Percentiles rank a stretch among this genome's conserved stretches.
phyloP scores from a whole-genome alignment of 116 monocot species.

The Dioscorea cayenensis region DNA sequence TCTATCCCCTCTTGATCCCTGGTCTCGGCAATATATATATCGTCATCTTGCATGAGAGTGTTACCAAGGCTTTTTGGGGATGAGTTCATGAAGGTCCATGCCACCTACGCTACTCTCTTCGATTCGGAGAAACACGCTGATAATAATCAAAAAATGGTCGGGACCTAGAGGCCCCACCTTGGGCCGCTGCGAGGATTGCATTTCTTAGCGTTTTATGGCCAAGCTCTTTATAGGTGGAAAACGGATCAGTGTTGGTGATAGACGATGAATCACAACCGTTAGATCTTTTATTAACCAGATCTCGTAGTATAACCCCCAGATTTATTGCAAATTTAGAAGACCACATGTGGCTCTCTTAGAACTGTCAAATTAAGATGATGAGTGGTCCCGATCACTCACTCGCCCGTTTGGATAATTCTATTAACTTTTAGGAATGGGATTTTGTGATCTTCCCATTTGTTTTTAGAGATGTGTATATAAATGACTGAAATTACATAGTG shows the following conservation, averaged over 20 bases:
- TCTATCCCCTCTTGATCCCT: background rate
- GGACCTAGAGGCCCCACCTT: background rate
- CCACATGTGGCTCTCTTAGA: background rate
- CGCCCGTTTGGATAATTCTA: too few relatives aligned
- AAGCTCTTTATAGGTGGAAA: constrained; percentile 41
- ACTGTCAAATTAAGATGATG: background rate
- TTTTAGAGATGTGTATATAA: too few relatives aligned
- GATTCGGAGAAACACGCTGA: constrained; percentile 55
- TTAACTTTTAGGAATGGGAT: too few relatives aligned
- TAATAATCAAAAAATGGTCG: constrained; percentile 25
- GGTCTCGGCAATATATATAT: constrained; percentile 14
- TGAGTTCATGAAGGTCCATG: constrained; percentile 35
- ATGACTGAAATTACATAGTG: too few relatives aligned
- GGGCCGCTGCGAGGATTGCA: background rate
- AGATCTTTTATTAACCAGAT: background rate
- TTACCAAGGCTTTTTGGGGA: constrained; percentile 35
- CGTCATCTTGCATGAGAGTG: constrained; percentile 46
- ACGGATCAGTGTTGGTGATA: constrained; percentile 72
- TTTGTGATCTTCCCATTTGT: too few relatives aligned
- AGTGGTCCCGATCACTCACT: too few relatives aligned
- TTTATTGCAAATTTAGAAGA: background rate
- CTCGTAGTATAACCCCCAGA: background rate
- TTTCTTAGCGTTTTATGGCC: constrained; percentile 13
- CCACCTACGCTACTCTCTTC: constrained; percentile 47
- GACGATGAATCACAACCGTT: constrained; percentile 3